A percentile compares a stretch with the other conserved stretches of the same genome.
Evolutionary conservation across 345 rosid genomes (phyloP).

Genomic region (Nasturtium officinale): DNA sequence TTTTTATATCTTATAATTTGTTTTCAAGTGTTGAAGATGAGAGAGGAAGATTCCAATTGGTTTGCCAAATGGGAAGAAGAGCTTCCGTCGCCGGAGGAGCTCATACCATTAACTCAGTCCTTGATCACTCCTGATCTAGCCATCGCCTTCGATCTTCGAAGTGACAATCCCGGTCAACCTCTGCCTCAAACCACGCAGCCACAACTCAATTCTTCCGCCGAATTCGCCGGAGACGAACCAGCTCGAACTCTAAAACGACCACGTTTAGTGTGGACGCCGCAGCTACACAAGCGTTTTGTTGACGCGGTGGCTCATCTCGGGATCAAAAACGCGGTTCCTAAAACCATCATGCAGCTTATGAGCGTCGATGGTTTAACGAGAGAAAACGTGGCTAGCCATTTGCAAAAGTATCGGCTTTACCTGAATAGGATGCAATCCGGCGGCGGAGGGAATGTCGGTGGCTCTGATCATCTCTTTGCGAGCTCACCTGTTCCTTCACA

Average conservation of each 20-base stretch:
- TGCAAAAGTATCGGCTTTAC: conserved; percentile 76
- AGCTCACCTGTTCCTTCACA: conserved; percentile 91
- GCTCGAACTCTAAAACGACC: conserved; percentile 82
- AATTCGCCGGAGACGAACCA: conserved; percentile 74
- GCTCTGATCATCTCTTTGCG: conserved; percentile 81
- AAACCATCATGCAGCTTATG: conserved; percentile 90
- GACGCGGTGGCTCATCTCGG: conserved; percentile 89
- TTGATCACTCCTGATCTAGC: conserved; percentile 95
- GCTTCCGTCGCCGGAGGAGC: conserved; percentile 86
- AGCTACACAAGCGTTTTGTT: conserved; percentile 80
- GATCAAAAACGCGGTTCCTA: conserved; percentile 84
- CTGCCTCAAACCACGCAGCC: conserved; percentile 41
- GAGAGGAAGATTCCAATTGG: conserved; percentile 81
- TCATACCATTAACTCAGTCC: conserved; percentile 86
- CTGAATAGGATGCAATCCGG: conserved; percentile 75
- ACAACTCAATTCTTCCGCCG: conserved; percentile 55
- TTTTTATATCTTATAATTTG: not conserved
- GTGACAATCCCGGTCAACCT: conserved; percentile 35
- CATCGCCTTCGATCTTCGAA: conserved; percentile 77
- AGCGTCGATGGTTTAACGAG: conserved; percentile 83
- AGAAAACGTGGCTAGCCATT: conserved; percentile 83
- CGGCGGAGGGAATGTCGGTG: conserved; percentile 46
- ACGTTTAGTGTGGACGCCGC: conserved; percentile 85
- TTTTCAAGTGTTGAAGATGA: conserved; percentile 44
- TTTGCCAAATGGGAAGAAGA: conserved; percentile 88